A percentile compares a stretch with the other conserved stretches of the same genome.
These are phyloP conservation scores for Wickerhamiella australiensis DNA, from an alignment of 805 yeast species.

Conservation along the genomic window DNA sequence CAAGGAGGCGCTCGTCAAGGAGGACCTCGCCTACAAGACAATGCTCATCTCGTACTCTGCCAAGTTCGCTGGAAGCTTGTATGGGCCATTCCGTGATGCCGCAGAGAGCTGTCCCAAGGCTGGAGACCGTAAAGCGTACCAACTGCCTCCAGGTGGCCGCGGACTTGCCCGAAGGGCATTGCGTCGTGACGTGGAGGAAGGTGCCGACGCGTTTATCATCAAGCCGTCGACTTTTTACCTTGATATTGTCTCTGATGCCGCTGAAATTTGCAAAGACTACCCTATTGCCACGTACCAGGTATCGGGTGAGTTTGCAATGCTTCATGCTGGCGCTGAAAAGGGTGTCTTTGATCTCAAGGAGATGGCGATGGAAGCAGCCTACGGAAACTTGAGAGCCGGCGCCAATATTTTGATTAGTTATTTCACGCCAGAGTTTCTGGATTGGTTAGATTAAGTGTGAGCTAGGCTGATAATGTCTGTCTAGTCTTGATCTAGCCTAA, in stretches of 20 bases:
- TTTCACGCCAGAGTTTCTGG: slow-evolving; percentile 90
- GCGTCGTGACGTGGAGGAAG: slow-evolving; percentile 74
- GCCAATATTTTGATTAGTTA: slow-evolving; percentile 84
- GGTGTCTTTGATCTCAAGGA: slow-evolving; percentile 77
- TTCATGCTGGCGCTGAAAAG: slow-evolving; percentile 96
- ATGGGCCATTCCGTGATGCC: slow-evolving; percentile 97
- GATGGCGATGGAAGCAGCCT: slow-evolving; percentile 69
- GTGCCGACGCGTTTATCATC: slow-evolving; percentile 90
- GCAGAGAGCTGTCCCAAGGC: slow-evolving; percentile 82
- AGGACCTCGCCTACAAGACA: slow-evolving; percentile 73
- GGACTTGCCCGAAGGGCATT: slow-evolving; percentile 92
- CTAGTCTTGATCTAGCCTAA: too few species aligned
- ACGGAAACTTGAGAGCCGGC: slow-evolving; percentile 91
- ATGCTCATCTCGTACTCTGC: slow-evolving; percentile 91
- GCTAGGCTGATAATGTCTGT: too few species aligned
- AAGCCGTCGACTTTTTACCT: slow-evolving; percentile 93
- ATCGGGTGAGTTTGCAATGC: slow-evolving; percentile 94
- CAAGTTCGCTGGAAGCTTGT: slow-evolving; percentile 78
- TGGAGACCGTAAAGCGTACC: slow-evolving; percentile 90
- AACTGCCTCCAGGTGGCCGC: slow-evolving; percentile 82
- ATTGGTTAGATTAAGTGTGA: slow-evolving; percentile 56
- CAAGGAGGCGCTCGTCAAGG: slow-evolving; percentile 69
- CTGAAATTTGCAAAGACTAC: slow-evolving; percentile 64
- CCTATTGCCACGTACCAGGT: slow-evolving; percentile 95
- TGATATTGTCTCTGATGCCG: slow-evolving; percentile 82